Base-by-base conservation (phyloP, 1,139 yeast genomes). In the Pichia sp. region DNA sequence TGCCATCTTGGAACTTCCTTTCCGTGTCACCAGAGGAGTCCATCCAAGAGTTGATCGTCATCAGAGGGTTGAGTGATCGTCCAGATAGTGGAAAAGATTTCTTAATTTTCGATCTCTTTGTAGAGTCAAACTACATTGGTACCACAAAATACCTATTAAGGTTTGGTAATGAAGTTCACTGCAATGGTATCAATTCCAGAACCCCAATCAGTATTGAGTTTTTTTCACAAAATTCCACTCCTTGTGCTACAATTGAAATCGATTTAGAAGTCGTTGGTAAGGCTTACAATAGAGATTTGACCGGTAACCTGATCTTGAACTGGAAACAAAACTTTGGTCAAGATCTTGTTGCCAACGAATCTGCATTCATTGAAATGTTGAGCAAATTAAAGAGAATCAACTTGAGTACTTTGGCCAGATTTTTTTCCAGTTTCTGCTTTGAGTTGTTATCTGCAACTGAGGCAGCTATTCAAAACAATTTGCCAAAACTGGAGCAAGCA, bases 261-360 rank as follows among this genome's bases (percentile, higher is more conserved):
- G 74, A 79, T 41, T 75, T 89, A 1, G 84, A 81, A 56, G 88
- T 87, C 66, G 82, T 85, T 56, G 96, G 97, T 32, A 84, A 80
- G 61, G 71, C 75, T 15, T 86, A 75, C 70, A 87, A 87, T 64
- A 73, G 83, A 19, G 90, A 86, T 60, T 61, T 72, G 26, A 73
- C 85, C 4, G 76, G 86, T 59, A 83, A 80, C 52, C 76, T 77
- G 52, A 73, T 89, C 54, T 70, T 85, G 62, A 79, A 78, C 59
- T 84, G 82, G 78, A 82, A 75, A 58, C 69, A 75, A 51, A 71
- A 76, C 42, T 78, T 75, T 63, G 75, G 73, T 23, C 53, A 51
- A n/a, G 61, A 61, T 26, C 52, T 67, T 23, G 62, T 57, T 11
- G 53, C 56, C 15, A 61, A 62, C 40, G 66, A 64, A 52, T 55